These are phyloP conservation scores for Cyberlindnera mississippiensis DNA, from an alignment of 805 yeast genomes.

Conservation along the genomic window DNA sequence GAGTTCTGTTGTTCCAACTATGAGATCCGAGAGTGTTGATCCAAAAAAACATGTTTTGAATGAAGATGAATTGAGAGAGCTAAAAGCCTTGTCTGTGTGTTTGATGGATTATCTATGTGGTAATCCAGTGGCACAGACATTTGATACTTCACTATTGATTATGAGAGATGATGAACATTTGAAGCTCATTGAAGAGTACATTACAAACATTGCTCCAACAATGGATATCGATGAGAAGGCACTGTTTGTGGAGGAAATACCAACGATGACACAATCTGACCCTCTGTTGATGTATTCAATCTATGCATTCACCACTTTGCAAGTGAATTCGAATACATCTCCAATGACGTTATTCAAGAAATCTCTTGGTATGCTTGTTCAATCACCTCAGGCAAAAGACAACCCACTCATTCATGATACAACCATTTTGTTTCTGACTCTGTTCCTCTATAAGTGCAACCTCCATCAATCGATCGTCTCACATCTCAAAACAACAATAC, in stretches of 20 bases:
- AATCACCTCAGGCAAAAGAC: background rate
- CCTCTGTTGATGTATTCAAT: constrained; percentile 6
- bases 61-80: background rate
- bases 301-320: constrained; percentile 3
- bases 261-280: constrained; percentile 3
- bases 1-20: background rate
- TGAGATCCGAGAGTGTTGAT: background rate
- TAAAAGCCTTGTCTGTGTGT: background rate
- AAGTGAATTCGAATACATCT: background rate
- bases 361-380: constrained; percentile 2
- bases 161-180: constrained; percentile 9
- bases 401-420: constrained; percentile 1
- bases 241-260: constrained; percentile 6
- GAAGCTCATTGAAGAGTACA: constrained; percentile 4
- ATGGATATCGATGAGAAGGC: constrained; percentile 5
- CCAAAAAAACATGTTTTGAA: background rate
- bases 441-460: constrained; percentile 9
- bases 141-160: constrained; percentile 1
- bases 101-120: no score
- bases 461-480: constrained; percentile 6
- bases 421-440: constrained; percentile 8
- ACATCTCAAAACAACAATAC: background rate
- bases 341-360: constrained; percentile 4
- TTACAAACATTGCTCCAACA: constrained; percentile 5
- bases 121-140: no score